Conservation (phyloP, 345 rosid genomes). For the Cardamine occulta region DNA sequence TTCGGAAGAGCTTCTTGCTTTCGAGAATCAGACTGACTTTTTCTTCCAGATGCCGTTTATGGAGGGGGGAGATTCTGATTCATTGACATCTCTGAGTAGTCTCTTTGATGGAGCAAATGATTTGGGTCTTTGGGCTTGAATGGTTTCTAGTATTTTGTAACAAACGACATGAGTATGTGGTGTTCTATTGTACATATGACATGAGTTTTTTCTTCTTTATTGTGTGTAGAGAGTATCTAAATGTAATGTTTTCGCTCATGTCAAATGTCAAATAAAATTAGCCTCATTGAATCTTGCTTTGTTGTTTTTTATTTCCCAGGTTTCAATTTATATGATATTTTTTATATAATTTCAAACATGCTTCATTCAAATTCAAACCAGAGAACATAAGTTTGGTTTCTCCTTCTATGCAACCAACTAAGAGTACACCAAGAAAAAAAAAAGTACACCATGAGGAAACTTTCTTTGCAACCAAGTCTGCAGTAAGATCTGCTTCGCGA, state of each 20-base stretch:
- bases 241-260: neutral
- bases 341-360: neutral
- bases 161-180: neutral
- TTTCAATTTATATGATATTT: neutral
- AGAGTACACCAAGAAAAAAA: no score
- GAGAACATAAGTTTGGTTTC: neutral
- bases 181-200: neutral
- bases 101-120: conserved; percentile 25
- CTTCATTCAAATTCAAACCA: neutral
- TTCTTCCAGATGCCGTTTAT: conserved; percentile 31
- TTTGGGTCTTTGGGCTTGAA: conserved; percentile 31
- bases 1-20: conserved; percentile 43
- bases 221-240: neutral
- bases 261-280: neutral
- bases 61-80: conserved; percentile 6
- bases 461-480: no score
- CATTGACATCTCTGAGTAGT: conserved; percentile 11
- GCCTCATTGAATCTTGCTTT: neutral
- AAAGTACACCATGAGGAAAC: no score
- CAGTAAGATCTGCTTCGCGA: no score
- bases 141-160: neutral
- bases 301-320: neutral
- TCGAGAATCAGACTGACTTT: conserved; percentile 41
- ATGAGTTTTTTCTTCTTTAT: neutral
- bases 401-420: neutral